These are phyloP conservation scores for Calendula officinalis DNA, from an alignment of 129 eudicot species.

Conservation along the genomic window DNA sequence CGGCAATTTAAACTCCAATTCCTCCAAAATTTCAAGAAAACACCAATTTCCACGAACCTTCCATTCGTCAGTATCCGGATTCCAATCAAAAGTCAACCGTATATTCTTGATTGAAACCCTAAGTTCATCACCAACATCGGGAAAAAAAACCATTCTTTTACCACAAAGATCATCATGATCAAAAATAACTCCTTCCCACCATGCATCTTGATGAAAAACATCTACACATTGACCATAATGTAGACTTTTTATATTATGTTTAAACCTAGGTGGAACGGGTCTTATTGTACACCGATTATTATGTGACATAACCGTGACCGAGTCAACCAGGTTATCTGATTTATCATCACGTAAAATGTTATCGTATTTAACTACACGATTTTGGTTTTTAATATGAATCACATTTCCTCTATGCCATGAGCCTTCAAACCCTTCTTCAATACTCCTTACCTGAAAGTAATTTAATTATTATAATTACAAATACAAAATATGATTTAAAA, in stretches of 20 bases:
- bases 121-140: conserved; percentile 85
- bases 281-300: conserved; percentile 53
- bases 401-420: conserved; percentile 73
- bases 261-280: conserved; percentile 44
- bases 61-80: conserved; percentile 53
- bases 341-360: conserved; percentile 39
- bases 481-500: neutral
- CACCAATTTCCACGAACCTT: conserved; percentile 69
- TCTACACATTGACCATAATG: conserved; percentile 85
- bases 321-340: conserved; percentile 34
- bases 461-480: neutral
- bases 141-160: conserved; percentile 62
- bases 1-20: conserved; percentile 46
- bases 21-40: conserved; percentile 66
- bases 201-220: conserved; percentile 59
- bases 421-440: conserved; percentile 72
- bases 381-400: conserved; percentile 23
- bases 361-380: conserved; percentile 46
- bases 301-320: conserved; percentile 26
- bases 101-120: conserved; percentile 24
- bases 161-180: conserved; percentile 51
- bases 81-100: conserved; percentile 69
- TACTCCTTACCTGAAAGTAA: conserved; percentile 61
- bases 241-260: conserved; percentile 23
- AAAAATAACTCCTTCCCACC: conserved; percentile 97